Evolutionary conservation across 495 filamentous ascomycete species (phyloP).

Genomic region (Entonaema liquescens): DNA sequence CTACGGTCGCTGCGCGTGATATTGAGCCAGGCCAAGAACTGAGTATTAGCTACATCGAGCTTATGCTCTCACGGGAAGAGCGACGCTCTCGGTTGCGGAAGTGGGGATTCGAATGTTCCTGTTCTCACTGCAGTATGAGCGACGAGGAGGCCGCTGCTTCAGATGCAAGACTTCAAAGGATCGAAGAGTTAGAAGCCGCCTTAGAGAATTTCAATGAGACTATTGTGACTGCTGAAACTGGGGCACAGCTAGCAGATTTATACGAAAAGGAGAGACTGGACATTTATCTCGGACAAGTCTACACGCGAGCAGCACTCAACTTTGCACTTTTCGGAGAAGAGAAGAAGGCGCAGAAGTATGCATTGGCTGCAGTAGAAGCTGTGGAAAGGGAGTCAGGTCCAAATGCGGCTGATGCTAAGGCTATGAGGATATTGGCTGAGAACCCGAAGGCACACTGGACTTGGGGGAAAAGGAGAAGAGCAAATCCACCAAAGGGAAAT

Average conservation of each 20-base stretch:
- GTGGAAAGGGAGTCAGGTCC: constrained; percentile 49
- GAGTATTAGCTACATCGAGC: constrained; percentile 53
- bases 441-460: constrained; percentile 46
- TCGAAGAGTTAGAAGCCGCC: constrained; percentile 47
- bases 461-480: constrained; percentile 40
- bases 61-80: constrained; percentile 36
- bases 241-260: constrained; percentile 44
- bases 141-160: constrained; percentile 39
- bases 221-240: constrained; percentile 47
- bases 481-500: neutral
- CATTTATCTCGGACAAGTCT: constrained; percentile 49
- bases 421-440: constrained; percentile 50
- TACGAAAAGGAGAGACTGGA: constrained; percentile 50
- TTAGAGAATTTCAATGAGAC: constrained; percentile 46
- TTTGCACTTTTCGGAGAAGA: constrained; percentile 53
- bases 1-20: constrained; percentile 51
- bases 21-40: constrained; percentile 53
- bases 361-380: constrained; percentile 45
- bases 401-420: constrained; percentile 38
- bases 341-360: constrained; percentile 47
- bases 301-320: constrained; percentile 54
- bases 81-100: constrained; percentile 47
- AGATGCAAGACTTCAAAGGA: constrained; percentile 48
- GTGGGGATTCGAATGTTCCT: constrained; percentile 56
- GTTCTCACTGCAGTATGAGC: constrained; percentile 47